These are phyloP conservation scores for Thielaviopsis populi DNA, from an alignment of 2,329 filamentous ascomycete species.

Conservation along the genomic window DNA sequence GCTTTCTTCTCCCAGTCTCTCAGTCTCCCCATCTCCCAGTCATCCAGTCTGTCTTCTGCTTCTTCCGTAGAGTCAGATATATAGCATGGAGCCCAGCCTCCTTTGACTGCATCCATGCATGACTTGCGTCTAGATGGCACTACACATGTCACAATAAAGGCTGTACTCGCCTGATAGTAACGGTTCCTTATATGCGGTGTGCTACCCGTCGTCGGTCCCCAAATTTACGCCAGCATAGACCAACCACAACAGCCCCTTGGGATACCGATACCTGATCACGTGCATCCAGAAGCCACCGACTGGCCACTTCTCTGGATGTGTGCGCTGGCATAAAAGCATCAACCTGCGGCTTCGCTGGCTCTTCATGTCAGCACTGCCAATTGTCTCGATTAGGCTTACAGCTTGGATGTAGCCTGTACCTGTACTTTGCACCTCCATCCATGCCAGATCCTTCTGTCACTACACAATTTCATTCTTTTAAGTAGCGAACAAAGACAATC, in stretches of 20 bases:
- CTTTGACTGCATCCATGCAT: neutral
- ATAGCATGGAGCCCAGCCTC: neutral
- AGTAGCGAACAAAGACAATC: neutral
- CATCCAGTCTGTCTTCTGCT: neutral
- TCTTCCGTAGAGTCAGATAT: neutral
- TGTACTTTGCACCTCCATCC: no score
- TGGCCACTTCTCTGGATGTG: neutral
- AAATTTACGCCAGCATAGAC: neutral
- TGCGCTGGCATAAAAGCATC: neutral
- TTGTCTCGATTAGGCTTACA: neutral
- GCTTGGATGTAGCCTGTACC: neutral
- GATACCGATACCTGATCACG: neutral
- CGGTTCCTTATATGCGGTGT: neutral
- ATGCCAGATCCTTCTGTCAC: neutral
- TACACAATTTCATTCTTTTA: neutral
- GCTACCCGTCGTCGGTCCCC: neutral
- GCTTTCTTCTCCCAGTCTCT: neutral
- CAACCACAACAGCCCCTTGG: neutral
- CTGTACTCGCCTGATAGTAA: neutral
- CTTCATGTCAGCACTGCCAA: neutral
- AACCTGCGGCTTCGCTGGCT: neutral
- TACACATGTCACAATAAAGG: no score
- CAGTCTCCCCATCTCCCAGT: neutral
- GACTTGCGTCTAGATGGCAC: neutral
- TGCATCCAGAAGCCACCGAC: neutral